Evolutionary conservation across 495 filamentous ascomycete species (phyloP), one percentile per base, ranked within the genome.

Genomic region (Terfezia claveryi): DNA sequence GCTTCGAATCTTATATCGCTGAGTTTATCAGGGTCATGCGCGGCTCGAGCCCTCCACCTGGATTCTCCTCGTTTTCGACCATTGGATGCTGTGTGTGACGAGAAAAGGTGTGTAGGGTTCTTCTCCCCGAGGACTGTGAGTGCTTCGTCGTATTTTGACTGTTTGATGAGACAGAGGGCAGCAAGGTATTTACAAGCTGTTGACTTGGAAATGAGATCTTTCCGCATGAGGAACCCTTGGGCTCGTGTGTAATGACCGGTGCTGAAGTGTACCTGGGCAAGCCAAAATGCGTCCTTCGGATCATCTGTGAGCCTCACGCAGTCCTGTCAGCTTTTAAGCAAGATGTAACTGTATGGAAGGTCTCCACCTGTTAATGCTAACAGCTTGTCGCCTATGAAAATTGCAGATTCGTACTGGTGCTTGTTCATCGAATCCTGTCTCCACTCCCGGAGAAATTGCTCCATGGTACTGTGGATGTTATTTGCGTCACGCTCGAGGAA

Each of bases 331-430:
- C 17, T 54, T 36, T 12, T 37, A 12, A 37, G 3, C 12, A 14
- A 46, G 36, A 9, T 9, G 51, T 20, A 14, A 50, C 37, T 14
- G 54, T 38, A 49, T 23, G 55, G 17, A 49, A 36, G 41, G 23
- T 61, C 68, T 76, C 58, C 70, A 96, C 91, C 82, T 37, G 89
- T 95, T 62, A 96, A 74, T 52, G 89, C 89, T 38, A 95, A 74
- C 57, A 96, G 74, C 74, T 99, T 96, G 73, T 99, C 91, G 23
- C 85, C 89, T 61, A 96, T 85, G 64, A 87, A 96, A 63, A 95
- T 87, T 53, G 92, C 92, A 10, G 91, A 80, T 51, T 95, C 89
- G 68, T 93, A 85, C 63, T 99, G 88, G 55, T 91, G 82, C 65
- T 91, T 93, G 67, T 89, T 85, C 58, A 89, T 68, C 56, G 87